phyloP scores from a whole-genome alignment of 306 rosid genomes.

The Styphnolobium japonicum region DNA sequence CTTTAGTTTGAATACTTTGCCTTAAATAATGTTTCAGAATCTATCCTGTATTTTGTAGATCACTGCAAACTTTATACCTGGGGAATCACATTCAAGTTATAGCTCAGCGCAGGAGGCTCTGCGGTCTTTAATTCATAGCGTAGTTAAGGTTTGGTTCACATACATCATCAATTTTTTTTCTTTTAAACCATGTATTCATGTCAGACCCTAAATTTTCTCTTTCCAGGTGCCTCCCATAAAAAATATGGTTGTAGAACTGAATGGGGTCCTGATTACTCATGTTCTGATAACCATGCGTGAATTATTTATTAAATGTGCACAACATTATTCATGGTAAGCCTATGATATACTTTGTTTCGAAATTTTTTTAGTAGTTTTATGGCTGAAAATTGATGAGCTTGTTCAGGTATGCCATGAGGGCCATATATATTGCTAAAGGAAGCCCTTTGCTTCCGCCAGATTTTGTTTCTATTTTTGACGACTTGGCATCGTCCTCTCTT shows the following conservation, averaged over 20 bases:
- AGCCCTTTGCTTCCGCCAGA: slow-evolving; percentile 95
- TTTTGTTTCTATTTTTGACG: slow-evolving; percentile 94
- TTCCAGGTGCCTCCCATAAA: slow-evolving; percentile 86
- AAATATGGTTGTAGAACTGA: slow-evolving; percentile 86
- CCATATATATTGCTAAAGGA: slow-evolving; percentile 95
- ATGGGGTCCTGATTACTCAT: slow-evolving; percentile 88
- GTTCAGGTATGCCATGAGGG: slow-evolving; percentile 93
- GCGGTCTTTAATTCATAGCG: slow-evolving; percentile 88
- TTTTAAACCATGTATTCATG: slow-evolving; percentile 8
- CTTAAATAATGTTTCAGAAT: slow-evolving; percentile 20
- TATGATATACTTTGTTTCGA: slow-evolving; percentile 3
- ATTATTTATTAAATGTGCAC: slow-evolving; percentile 74
- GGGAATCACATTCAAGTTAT: slow-evolving; percentile 78
- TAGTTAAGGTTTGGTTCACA: slow-evolving; percentile 67
- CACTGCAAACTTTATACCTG: slow-evolving; percentile 83
- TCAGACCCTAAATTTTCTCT: slow-evolving; percentile 12
- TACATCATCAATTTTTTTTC: not conserved
- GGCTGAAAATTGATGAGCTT: slow-evolving; percentile 31
- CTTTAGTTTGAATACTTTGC: slow-evolving; percentile 9
- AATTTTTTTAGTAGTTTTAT: slow-evolving; percentile 19
- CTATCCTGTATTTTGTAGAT: slow-evolving; percentile 50
- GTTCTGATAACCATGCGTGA: slow-evolving; percentile 89
- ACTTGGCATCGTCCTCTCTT: slow-evolving; percentile 90
- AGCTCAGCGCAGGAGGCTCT: slow-evolving; percentile 91
- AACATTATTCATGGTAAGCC: slow-evolving; percentile 93